Conservation (phyloP, 352 stramenopile species). For the Globisporangium alternatum region DNA sequence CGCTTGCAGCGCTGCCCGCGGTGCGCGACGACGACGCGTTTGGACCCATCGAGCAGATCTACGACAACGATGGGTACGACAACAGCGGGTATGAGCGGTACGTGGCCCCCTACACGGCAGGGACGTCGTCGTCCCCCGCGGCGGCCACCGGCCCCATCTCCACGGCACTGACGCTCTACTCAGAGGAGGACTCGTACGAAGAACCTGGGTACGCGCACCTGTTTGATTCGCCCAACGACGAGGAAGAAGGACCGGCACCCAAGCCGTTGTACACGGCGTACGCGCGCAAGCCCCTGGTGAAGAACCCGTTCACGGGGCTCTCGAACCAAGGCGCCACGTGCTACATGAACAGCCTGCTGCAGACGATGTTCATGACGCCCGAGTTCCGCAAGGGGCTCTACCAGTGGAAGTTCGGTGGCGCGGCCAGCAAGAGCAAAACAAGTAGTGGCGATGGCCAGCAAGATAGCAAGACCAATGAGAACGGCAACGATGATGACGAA, state of each 20-base stretch:
- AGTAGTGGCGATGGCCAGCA: neutral
- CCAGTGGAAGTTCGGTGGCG: constrained; percentile 38
- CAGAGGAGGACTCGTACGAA: constrained; percentile 21
- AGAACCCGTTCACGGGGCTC: constrained; percentile 71
- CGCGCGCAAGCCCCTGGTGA: constrained; percentile 1
- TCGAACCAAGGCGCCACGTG: constrained; percentile 92
- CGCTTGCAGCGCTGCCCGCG: constrained; percentile 33
- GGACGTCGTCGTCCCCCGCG: constrained; percentile 2
- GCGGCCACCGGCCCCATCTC: constrained; percentile 25
- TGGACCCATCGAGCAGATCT: neutral
- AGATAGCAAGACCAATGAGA: constrained; percentile 21
- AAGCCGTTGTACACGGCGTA: constrained; percentile 14
- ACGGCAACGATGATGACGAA: constrained; percentile 27
- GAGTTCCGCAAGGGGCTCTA: constrained; percentile 86
- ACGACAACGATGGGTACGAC: constrained; percentile 11
- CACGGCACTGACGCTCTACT: constrained; percentile 47
- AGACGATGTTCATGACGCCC: constrained; percentile 91
- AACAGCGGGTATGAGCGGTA: constrained; percentile 20
- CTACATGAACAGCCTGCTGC: constrained; percentile 93
- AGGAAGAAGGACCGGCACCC: constrained; percentile 8
- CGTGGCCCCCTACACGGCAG: constrained; percentile 10
- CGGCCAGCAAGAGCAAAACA: constrained; percentile 7
- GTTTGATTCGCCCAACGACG: constrained; percentile 43
- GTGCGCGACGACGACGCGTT: constrained; percentile 11
- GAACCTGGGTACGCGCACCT: constrained; percentile 39